Evolutionary conservation across 495 filamentous ascomycete species (phyloP), one percentile per base, ranked within the genome.

Genomic region (Corynascus novoguineensis): DNA sequence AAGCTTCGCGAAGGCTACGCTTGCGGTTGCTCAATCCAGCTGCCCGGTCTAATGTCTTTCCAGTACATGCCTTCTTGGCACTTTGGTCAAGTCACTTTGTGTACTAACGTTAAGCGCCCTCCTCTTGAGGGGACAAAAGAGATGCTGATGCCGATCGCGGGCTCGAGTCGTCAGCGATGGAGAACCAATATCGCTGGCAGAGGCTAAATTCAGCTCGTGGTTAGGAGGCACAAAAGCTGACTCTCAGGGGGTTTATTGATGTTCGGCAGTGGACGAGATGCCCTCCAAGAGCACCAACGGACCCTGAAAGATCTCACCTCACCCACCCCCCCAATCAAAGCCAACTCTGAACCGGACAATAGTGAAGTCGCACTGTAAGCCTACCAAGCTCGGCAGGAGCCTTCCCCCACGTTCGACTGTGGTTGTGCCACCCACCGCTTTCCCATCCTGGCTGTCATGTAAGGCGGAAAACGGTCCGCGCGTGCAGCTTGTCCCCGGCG

Each of bases 391-490:
- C 19, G 14, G 14, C 11, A 1, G 24, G 7, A 6, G 5, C 44
- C 53, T 37, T 49, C 57, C 50, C 51, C 57, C 50, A 60, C 59
- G 55, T 57, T 49, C 35, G 37, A 31, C 48, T 24, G n/a, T 49
- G 55, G 34, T 37, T 55, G 46, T 62, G 55, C 55, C 53, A 57
- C 55, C 34, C 55, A 48, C 55, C 57, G 47, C 57, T 62, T 64
- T 48, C 53, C 54, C 37, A 65, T 64, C 69, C 62, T 65, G 65
- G 65, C 61, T 52, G 56, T 57, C 64, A 69, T 72, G 68, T 70
- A 67, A 62, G 69, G 69, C 69, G 69, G 69, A 72, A 69, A 72
- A 72, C 69, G 69, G 69, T 72, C 69, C 69, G 69, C 69, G 54
- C 68, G 63, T 72, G 69, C 69, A 72, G 68, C 50, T 57, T 29